Evolutionary conservation across 2,329 filamentous ascomycete genomes (phyloP), one percentile per base, ranked within the genome.

Genomic region (Cladophialophora psammophila): DNA sequence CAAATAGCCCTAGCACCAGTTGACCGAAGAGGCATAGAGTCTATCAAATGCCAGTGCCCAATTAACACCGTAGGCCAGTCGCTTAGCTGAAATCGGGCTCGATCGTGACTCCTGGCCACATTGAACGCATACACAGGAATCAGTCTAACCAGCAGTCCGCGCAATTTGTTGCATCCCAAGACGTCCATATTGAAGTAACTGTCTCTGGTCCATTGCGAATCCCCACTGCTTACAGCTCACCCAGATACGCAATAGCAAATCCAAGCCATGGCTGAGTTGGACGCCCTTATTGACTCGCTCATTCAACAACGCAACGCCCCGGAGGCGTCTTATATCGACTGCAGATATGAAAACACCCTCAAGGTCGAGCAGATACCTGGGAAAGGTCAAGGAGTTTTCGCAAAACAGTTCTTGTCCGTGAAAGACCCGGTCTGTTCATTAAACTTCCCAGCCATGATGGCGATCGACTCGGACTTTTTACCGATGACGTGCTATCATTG

Each of bases 401-500:
- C 65, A 6, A 20, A 40, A 34, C 55, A 58, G 31, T 31, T 56
- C n/a, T 10, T 67, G 26, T 65, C 62, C 31, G 65, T 67, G 1
- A 60, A 31, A 8, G 57, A 67, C 26, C 55, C 65, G 8, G 57
- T 67, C 12, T 67, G 65, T 26, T 54, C 65, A 34, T 38, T 67
- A 20, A 34, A 6, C 13, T 61, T 42, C 32, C 61, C 65, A 8
- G 50, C 56, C 10, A 60, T 65, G 34, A 61, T 67, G 65, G 65
- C 65, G 31, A 52, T 67, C 36, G 65, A 67, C 20, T 42, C 65
- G 34, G 65, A 64, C 18, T 55, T 52, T 36, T 56, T 67, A 15
- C 20, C 20, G 36, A 67, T 56, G 4, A 67, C 65, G 9, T 67
- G 65, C 56, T 67, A 67, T 31, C 62, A 64, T 34, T 67, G 65